Evolutionary conservation across 352 stramenopile genomes (phyloP).

Genomic region (Thraustochytrium sp.): DNA sequence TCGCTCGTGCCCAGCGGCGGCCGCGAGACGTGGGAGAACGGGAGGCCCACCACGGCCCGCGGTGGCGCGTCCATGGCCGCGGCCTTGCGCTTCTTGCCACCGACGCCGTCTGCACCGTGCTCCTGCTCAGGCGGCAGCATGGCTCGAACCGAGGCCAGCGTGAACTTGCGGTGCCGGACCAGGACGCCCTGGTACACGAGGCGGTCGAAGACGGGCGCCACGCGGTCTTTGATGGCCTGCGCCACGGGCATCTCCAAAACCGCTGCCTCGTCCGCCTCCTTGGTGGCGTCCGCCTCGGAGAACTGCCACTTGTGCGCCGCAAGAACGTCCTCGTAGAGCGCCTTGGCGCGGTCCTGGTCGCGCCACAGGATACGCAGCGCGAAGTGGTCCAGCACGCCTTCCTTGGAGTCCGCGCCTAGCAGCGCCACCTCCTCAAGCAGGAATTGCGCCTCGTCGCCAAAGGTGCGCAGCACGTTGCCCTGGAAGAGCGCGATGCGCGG

Average conservation of each 20-base stretch:
- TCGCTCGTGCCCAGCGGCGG: neutral
- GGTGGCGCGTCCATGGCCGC: neutral
- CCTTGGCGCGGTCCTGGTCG: neutral
- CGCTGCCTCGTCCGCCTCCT: conserved; percentile 13
- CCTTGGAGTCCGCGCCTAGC: neutral
- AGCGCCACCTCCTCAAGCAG: conserved; percentile 4
- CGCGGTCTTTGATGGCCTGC: neutral
- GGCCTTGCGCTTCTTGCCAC: neutral
- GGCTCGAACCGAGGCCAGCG: neutral
- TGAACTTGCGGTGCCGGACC: conserved; percentile 16
- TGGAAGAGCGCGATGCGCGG: neutral
- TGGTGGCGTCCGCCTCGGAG: neutral
- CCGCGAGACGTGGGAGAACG: neutral
- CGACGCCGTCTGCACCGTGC: neutral
- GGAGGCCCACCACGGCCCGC: neutral
- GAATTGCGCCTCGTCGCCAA: neutral
- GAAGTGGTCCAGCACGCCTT: neutral
- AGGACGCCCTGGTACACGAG: neutral
- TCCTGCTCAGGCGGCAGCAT: neutral
- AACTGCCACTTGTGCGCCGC: neutral
- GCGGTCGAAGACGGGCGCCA: conserved; percentile 2
- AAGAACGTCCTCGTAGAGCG: neutral
- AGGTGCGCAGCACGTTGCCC: neutral
- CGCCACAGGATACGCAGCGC: neutral
- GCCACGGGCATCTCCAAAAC: neutral